Evolutionary conservation across 192 early-diverging fungal genomes (phyloP).

Genomic region (Coemansia sp.): DNA sequence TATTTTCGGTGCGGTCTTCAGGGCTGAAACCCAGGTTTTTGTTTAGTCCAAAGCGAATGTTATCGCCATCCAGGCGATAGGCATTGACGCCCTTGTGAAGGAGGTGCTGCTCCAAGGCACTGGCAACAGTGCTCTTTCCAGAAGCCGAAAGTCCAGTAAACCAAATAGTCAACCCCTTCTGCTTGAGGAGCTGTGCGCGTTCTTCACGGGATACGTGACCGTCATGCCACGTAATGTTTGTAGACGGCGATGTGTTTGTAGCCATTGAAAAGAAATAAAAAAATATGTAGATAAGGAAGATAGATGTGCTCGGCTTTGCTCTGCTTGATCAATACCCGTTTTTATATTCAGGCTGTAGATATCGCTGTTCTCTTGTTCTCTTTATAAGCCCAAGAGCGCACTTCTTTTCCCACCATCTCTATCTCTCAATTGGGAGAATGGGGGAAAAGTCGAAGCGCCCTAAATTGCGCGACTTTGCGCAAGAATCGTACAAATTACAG

Average conservation of each 20-base stretch:
- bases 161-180: slow-evolving; percentile 85
- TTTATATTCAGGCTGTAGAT: too few relatives aligned
- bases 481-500: background rate
- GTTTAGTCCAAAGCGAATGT: slow-evolving; percentile 96
- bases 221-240: slow-evolving; percentile 92
- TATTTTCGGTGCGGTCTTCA: slow-evolving; percentile 91
- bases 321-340: too few relatives aligned
- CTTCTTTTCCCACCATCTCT: too few relatives aligned
- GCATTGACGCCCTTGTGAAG: slow-evolving; percentile 70
- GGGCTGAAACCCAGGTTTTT: slow-evolving; percentile 91
- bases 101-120: slow-evolving; percentile 85
- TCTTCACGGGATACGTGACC: slow-evolving; percentile 74
- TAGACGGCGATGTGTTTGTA: slow-evolving; percentile 38
- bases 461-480: background rate
- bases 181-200: slow-evolving; percentile 64
- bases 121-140: slow-evolving; percentile 90
- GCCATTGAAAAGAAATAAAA: background rate
- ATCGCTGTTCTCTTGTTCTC: too few relatives aligned
- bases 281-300: background rate
- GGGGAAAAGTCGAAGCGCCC: background rate
- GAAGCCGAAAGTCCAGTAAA: slow-evolving; percentile 94
- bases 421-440: too few relatives aligned
- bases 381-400: too few relatives aligned
- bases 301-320: too few relatives aligned
- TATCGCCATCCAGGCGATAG: slow-evolving; percentile 95